phyloP scores from a whole-genome alignment of 139 green algal genomes.

The Coelastrella sp. region DNA sequence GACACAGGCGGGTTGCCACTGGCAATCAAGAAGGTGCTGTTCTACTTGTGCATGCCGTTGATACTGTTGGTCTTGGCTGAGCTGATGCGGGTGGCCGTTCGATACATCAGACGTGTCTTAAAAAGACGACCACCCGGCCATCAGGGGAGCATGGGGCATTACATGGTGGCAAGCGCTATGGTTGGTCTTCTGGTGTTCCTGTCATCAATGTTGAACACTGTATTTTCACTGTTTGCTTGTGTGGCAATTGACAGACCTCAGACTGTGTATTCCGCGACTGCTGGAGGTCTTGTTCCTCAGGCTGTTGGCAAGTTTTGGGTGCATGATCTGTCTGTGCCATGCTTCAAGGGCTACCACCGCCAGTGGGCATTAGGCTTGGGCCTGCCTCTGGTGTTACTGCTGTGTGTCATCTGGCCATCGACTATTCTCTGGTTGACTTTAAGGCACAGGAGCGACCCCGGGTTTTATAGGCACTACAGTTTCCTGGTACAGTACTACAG shows the following conservation, averaged over 20 bases:
- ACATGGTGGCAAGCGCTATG: neutral
- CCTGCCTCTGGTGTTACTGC: neutral
- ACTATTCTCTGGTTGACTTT: neutral
- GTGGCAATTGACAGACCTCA: neutral
- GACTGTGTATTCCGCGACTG: too few species aligned
- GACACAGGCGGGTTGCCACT: neutral
- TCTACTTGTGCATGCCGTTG: neutral
- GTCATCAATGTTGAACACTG: neutral
- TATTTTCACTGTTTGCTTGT: slow-evolving; percentile 17
- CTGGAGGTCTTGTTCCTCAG: too few species aligned
- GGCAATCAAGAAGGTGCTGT: slow-evolving; percentile 7
- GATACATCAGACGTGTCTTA: too few species aligned
- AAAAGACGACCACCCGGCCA: too few species aligned
- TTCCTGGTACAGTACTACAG: slow-evolving; percentile 6
- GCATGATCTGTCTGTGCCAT: neutral
- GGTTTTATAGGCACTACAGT: slow-evolving; percentile 5
- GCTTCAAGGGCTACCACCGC: slow-evolving; percentile 2
- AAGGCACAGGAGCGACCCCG: neutral
- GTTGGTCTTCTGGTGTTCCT: slow-evolving; percentile 19
- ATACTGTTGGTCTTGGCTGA: neutral
- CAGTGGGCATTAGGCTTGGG: neutral
- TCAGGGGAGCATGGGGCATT: neutral
- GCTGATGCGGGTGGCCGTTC: too few species aligned
- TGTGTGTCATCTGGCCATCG: neutral
- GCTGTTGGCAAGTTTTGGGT: slow-evolving; percentile 17